phyloP scores from a whole-genome alignment of 805 yeast genomes.

The Kazachstania martiniae region DNA sequence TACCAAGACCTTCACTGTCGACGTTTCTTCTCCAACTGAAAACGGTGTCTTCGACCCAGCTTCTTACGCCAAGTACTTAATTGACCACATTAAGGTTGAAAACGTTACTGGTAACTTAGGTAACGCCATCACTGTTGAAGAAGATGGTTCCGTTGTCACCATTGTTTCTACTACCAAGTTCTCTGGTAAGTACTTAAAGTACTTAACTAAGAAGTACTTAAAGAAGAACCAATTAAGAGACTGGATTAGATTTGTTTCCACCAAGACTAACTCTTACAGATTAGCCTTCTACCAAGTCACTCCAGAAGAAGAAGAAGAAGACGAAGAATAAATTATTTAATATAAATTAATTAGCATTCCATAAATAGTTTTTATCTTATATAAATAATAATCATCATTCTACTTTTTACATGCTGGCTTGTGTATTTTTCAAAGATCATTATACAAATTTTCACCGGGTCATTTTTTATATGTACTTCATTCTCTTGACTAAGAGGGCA shows the following conservation, averaged over 20 bases:
- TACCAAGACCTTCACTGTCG: conserved; percentile 87
- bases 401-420: background rate
- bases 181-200: conserved; percentile 99
- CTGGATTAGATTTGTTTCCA: conserved; percentile 98
- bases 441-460: too few species aligned
- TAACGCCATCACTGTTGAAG: conserved; percentile 82
- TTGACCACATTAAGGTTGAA: conserved; percentile 98
- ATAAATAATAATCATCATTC: background rate
- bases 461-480: too few species aligned
- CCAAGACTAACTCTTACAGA: conserved; percentile 90
- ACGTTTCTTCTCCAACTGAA: conserved; percentile 94
- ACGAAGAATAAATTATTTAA: conserved; percentile 45
- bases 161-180: conserved; percentile 84
- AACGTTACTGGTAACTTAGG: conserved; percentile 95
- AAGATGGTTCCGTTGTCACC: conserved; percentile 82
- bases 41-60: conserved; percentile 97
- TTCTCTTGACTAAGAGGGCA: too few species aligned
- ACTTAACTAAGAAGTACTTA: conserved; percentile 98
- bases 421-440: background rate
- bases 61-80: conserved; percentile 93
- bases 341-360: background rate
- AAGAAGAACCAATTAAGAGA: conserved; percentile 99
- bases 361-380: background rate
- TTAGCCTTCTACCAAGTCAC: conserved; percentile 98
- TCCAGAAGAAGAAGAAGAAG: conserved; percentile 84